Evolutionary conservation across 192 early-diverging fungal species (phyloP).

Genomic region (Entophlyctis luteolus): DNA sequence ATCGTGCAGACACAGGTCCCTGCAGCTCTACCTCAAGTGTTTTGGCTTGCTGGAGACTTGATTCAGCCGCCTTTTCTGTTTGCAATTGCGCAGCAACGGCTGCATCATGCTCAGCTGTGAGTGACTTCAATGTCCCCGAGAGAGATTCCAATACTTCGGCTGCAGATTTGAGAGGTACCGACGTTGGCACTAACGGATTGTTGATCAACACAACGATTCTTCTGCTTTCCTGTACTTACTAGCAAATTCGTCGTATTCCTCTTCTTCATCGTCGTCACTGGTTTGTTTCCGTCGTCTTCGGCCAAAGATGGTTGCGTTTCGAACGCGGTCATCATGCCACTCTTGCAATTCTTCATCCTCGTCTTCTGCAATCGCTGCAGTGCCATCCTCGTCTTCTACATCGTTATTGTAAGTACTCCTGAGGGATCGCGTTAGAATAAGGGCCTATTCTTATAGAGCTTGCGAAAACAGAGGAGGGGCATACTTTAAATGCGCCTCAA

Average conservation of each 20-base stretch:
- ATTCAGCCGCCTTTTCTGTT: neutral
- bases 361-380: no score
- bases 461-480: no score
- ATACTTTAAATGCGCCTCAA: slow-evolving; percentile 1
- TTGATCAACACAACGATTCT: neutral
- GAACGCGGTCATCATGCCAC: slow-evolving; percentile 19
- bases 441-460: neutral
- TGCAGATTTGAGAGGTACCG: neutral
- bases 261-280: neutral
- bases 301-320: slow-evolving; percentile 8
- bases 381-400: slow-evolving; percentile 4
- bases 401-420: neutral
- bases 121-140: neutral
- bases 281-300: neutral
- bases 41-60: neutral
- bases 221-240: neutral
- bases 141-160: neutral
- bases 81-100: neutral
- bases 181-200: neutral
- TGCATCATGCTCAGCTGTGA: neutral
- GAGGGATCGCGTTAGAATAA: neutral
- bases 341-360: neutral
- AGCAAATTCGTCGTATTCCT: neutral
- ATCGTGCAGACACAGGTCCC: slow-evolving; percentile 2
- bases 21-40: neutral